Base-by-base conservation (phyloP, 1,139 yeast species). In the Arxiozyma heterogenica region DNA sequence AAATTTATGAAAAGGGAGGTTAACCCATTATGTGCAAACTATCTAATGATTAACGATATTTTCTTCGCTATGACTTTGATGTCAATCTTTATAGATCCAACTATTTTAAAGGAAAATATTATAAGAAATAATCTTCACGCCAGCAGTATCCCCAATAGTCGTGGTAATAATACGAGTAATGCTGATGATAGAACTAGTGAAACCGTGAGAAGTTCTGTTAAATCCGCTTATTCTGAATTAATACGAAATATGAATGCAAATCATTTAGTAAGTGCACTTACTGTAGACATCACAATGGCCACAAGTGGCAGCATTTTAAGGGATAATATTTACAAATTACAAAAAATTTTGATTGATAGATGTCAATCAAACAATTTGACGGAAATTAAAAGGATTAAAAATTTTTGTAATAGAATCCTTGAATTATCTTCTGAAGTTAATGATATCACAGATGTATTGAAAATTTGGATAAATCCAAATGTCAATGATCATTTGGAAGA, bases 21-120 rank as follows among this genome's bases (percentile, higher is more conserved):
- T 1, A 66, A 64, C 50, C 67, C 70, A 5, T 53, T 67, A 21
- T 65, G 69, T 1, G 69, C 65, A 47, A 64, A 64, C 47, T 64
- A 66, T 50, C 58, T 63, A 41, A 58, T 67, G 17, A 55, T 64
- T 2, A 64, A 64, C 42, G 71, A 67, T 56, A 59, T 57, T 43
- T 66, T 65, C 49, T 47, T 66, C 23, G 59, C 66, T 12, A 55
- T 59, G 1, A 52, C 65, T 21, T 54, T 65, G 11, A 58, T 67
- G 4, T 63, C 70, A 1, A 54, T 64, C 4, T 61, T 66, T 15
- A 23, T 54, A 18, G 34, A 47, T 8, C 49, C 42, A 9, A 15
- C 25, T 20, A 21, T 25, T 21, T 21, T 46, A 27, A 34, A 46
- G n/a, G 39, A 12, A 34, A 34, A 34, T 12, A 3, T 34, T 12